A percentile compares a stretch with the other conserved stretches of the same genome.
Evolutionary conservation across 257 asterid genomes (phyloP).

Genomic region (Verbena officinalis): DNA sequence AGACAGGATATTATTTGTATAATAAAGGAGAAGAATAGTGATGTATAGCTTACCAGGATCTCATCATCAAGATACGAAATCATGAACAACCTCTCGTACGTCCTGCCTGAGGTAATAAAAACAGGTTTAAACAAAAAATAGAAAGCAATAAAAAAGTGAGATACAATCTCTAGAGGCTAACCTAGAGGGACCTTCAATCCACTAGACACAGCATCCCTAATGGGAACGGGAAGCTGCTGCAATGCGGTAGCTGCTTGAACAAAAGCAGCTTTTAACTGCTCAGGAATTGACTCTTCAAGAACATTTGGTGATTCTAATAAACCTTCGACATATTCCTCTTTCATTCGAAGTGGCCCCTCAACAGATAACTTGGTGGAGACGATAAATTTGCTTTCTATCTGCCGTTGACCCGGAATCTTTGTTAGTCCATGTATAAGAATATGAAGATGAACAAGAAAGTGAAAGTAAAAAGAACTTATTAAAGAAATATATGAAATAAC

Average conservation of each 20-base stretch:
- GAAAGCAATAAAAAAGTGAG: background rate
- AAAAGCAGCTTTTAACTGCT: slow-evolving; percentile 65
- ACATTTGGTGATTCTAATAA: slow-evolving; percentile 69
- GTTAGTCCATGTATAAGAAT: background rate
- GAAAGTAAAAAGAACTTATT: background rate
- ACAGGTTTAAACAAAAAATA: too few relatives aligned
- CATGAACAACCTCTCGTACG: slow-evolving; percentile 63
- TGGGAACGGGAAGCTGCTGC: slow-evolving; percentile 71
- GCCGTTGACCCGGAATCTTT: slow-evolving; percentile 36
- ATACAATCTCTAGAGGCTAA: slow-evolving; percentile 32
- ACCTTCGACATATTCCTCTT: slow-evolving; percentile 84
- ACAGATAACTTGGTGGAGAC: slow-evolving; percentile 64
- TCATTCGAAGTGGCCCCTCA: slow-evolving; percentile 87
- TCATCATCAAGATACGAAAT: slow-evolving; percentile 91
- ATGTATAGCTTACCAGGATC: slow-evolving; percentile 64
- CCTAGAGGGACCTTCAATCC: slow-evolving; percentile 84
- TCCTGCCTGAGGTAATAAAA: slow-evolving; percentile 55
- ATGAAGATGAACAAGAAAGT: background rate
- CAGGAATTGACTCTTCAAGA: slow-evolving; percentile 67
- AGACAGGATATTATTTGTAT: too few relatives aligned
- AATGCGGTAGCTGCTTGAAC: slow-evolving; percentile 56
- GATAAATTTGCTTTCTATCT: slow-evolving; percentile 75
- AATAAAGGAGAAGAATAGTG: too few relatives aligned
- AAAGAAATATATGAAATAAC: background rate
- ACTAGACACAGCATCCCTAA: slow-evolving; percentile 55